These are phyloP conservation scores for Curvularia verruculosa DNA, from an alignment of 2,329 filamentous ascomycete species.

Conservation along the genomic window DNA sequence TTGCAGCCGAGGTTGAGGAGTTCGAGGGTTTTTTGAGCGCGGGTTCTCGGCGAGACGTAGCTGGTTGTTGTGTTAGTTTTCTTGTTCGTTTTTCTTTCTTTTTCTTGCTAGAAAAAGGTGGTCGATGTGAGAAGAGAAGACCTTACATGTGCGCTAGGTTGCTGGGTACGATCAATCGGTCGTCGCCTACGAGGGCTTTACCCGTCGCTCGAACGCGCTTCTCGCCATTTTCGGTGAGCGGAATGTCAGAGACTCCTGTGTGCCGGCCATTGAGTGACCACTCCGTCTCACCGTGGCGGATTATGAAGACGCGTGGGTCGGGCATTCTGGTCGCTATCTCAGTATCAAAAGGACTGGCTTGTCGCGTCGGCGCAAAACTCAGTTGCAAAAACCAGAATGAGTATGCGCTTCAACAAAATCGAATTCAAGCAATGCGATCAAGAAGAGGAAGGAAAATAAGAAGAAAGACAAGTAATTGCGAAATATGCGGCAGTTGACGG, in stretches of 20 bases:
- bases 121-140: background rate
- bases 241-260: slow-evolving; percentile 85
- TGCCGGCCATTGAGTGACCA: slow-evolving; percentile 84
- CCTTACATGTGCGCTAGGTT: slow-evolving; percentile 82
- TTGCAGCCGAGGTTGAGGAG: slow-evolving; percentile 76
- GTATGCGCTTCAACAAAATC: background rate
- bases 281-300: slow-evolving; percentile 91
- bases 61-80: slow-evolving; percentile 39
- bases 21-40: slow-evolving; percentile 89
- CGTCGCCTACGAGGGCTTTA: slow-evolving; percentile 79
- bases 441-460: background rate
- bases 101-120: background rate
- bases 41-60: slow-evolving; percentile 84
- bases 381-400: background rate
- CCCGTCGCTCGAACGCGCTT: slow-evolving; percentile 68
- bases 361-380: background rate
- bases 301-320: slow-evolving; percentile 58
- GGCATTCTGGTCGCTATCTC: slow-evolving; percentile 39
- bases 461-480: background rate
- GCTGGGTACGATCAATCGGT: slow-evolving; percentile 81
- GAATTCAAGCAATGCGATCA: background rate
- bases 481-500: slow-evolving; percentile 9
- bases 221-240: slow-evolving; percentile 77
- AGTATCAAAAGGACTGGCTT: background rate
- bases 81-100: background rate